Conservation (phyloP, 202 grass and related monocot species). For the Panicum virgatum region DNA sequence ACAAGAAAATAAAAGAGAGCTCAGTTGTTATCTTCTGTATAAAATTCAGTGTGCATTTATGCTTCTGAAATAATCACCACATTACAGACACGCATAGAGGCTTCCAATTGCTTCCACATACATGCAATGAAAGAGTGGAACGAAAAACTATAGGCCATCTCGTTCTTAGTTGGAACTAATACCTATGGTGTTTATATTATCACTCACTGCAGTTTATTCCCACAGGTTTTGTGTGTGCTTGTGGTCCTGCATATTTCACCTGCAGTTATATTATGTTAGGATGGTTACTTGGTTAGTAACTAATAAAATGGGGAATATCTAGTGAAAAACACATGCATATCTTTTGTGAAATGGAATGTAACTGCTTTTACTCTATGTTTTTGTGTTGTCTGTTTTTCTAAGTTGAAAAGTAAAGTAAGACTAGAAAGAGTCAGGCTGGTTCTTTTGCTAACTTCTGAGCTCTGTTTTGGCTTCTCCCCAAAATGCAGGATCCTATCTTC, state of each 20-base stretch:
- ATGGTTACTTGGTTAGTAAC: background rate
- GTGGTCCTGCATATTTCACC: background rate
- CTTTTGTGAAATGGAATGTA: background rate
- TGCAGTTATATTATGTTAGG: background rate
- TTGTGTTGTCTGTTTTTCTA: background rate
- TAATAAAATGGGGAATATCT: background rate
- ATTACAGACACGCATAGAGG: background rate
- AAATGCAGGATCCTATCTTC: constrained; percentile 79
- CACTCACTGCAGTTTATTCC: background rate
- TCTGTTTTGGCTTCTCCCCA: constrained; percentile 4
- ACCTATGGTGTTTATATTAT: constrained; percentile 18
- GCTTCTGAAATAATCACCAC: background rate
- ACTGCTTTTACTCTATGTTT: background rate
- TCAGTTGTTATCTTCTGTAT: background rate
- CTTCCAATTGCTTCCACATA: background rate
- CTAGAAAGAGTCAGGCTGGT: background rate
- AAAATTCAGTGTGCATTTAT: background rate
- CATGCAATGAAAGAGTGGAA: background rate
- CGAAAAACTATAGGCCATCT: background rate
- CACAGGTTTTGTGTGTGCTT: background rate
- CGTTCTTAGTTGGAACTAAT: background rate
- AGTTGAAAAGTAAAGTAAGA: background rate
- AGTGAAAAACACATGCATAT: background rate
- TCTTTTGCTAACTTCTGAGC: constrained; percentile 21
- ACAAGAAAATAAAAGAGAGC: background rate